These are phyloP conservation scores for Metschnikowia gruessii DNA, from an alignment of 805 yeast species.

Conservation along the genomic window DNA sequence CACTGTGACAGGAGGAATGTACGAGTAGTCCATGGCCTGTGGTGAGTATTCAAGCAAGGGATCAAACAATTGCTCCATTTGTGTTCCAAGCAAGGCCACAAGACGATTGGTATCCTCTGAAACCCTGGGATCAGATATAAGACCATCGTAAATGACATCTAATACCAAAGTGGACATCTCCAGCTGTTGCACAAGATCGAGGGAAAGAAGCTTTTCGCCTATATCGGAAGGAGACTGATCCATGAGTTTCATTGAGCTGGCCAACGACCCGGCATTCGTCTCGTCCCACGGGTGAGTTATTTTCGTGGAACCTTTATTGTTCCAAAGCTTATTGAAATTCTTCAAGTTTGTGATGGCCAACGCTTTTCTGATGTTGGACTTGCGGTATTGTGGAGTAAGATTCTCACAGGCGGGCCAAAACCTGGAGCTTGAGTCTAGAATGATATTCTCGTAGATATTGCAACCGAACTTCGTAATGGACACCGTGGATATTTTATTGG, in stretches of 20 bases:
- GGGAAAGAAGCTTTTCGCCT: conserved; percentile 53
- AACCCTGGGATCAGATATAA: conserved; percentile 34
- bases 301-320: conserved; percentile 31
- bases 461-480: conserved; percentile 67
- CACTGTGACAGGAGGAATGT: conserved; percentile 52
- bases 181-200: conserved; percentile 56
- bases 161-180: conserved; percentile 52
- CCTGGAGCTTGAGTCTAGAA: conserved; percentile 43
- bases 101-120: conserved; percentile 65
- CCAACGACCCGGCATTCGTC: conserved; percentile 77
- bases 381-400: conserved; percentile 45
- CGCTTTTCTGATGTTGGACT: conserved; percentile 64
- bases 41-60: conserved; percentile 91
- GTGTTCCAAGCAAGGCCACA: conserved; percentile 78
- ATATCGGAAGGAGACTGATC: conserved; percentile 53
- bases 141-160: conserved; percentile 68
- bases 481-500: conserved; percentile 50
- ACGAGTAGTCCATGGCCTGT: conserved; percentile 71
- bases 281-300: conserved; percentile 62
- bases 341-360: conserved; percentile 72
- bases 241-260: conserved; percentile 59
- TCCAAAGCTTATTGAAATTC: conserved; percentile 57
- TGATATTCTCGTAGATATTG: conserved; percentile 34
- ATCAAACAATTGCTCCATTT: conserved; percentile 83
- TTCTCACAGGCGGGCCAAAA: conserved; percentile 80